Conservation (phyloP, 257 asterid genomes). For the Plantago major region DNA sequence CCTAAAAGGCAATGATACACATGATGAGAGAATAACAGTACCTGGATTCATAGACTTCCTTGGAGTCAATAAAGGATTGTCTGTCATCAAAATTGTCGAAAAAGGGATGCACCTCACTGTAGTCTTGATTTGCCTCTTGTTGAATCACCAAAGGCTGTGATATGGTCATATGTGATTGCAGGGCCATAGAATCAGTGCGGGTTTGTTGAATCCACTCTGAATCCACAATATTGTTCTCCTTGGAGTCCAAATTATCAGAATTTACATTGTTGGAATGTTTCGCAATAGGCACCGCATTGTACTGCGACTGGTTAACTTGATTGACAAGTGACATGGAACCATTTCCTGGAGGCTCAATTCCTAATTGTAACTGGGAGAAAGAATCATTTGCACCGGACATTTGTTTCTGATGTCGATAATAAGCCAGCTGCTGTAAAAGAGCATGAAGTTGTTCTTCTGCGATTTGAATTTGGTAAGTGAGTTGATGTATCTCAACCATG, state of each 20-base stretch:
- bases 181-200: conserved; percentile 27
- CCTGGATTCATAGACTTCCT: conserved; percentile 70
- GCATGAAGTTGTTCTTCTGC: conserved; percentile 65
- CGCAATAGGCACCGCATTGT: conserved; percentile 32
- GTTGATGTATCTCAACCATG: conserved; percentile 44
- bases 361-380: conserved; percentile 54
- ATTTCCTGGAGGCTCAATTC: conserved; percentile 33
- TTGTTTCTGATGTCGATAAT: conserved; percentile 51
- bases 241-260: conserved; percentile 38
- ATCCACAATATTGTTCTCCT: conserved; percentile 41
- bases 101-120: conserved; percentile 58
- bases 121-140: conserved; percentile 46
- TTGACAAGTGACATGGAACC: conserved; percentile 28
- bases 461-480: conserved; percentile 39
- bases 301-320: conserved; percentile 30
- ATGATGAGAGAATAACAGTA: conserved; percentile 13
- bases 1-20: too few species aligned
- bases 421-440: conserved; percentile 54
- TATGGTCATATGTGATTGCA: conserved; percentile 42
- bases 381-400: conserved; percentile 38
- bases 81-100: conserved; percentile 65
- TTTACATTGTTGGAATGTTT: conserved; percentile 26
- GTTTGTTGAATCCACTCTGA: conserved; percentile 49
- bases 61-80: conserved; percentile 61
- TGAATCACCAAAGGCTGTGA: conserved; percentile 30